Conservation (phyloP, 2,329 filamentous ascomycete genomes). For the Microdochium nivale region DNA sequence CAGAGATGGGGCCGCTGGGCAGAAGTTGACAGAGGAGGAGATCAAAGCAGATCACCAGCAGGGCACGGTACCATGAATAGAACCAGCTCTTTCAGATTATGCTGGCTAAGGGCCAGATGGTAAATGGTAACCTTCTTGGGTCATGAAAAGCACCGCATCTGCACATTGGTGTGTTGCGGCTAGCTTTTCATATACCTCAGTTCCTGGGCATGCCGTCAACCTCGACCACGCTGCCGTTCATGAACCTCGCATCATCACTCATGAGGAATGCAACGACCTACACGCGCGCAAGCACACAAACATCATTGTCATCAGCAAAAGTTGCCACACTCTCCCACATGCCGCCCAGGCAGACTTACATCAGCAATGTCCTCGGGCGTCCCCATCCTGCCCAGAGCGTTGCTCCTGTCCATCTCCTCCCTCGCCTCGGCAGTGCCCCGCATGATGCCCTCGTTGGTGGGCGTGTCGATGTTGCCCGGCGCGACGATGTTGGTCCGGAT, state of each 20-base stretch:
- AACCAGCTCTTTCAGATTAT: not conserved
- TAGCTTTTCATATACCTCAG: not conserved
- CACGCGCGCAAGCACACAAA: constrained; percentile 2
- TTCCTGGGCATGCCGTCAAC: constrained; percentile 4
- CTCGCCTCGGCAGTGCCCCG: constrained; percentile 31
- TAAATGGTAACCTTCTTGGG: not conserved
- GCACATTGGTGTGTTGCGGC: not conserved
- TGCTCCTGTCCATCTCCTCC: constrained; percentile 12
- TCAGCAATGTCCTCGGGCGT: constrained; percentile 17
- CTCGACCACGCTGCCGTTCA: not conserved
- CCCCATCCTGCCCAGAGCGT: constrained; percentile 16
- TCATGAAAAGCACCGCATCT: not conserved
- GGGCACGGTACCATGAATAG: not conserved
- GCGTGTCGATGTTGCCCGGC: constrained; percentile 17
- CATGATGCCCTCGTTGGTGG: constrained; percentile 31
- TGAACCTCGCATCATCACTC: constrained; percentile 10
- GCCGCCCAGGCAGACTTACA: constrained; percentile 2
- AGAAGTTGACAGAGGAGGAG: constrained; percentile 26
- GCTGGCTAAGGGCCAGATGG: not conserved
- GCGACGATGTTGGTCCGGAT: constrained; percentile 25
- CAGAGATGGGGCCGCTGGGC: constrained; percentile 58
- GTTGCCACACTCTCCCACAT: not conserved
- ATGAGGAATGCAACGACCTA: constrained; percentile 7
- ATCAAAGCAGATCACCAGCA: not conserved
- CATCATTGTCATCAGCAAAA: not conserved